phyloP scores from a whole-genome alignment of 2,329 filamentous ascomycete species.

The Curvularia lunata region DNA sequence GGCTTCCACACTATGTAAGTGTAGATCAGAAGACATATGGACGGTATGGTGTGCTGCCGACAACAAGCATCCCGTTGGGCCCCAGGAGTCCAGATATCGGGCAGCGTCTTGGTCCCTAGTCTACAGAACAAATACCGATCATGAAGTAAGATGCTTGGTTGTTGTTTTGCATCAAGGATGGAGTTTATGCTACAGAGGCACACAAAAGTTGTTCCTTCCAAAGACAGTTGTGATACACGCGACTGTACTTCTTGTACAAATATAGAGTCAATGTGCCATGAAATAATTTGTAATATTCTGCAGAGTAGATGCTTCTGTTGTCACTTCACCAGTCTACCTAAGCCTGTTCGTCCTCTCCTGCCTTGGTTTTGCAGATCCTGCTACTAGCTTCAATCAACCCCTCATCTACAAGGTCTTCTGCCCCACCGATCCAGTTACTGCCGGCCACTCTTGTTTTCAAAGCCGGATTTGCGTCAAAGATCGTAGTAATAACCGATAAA shows the following conservation, averaged over 20 bases:
- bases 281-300: slow-evolving; percentile 15
- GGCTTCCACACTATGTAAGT: slow-evolving; percentile 89
- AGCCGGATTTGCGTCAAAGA: too few species aligned
- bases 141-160: background rate
- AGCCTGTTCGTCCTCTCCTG: background rate
- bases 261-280: slow-evolving; percentile 13
- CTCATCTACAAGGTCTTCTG: background rate
- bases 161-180: slow-evolving; percentile 11
- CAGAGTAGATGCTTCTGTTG: background rate
- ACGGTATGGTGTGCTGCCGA: slow-evolving; percentile 84
- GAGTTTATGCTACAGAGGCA: slow-evolving; percentile 4
- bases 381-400: slow-evolving; percentile 2
- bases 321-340: background rate
- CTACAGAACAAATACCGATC: background rate
- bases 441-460: too few species aligned
- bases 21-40: slow-evolving; percentile 97
- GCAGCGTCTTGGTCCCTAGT: slow-evolving; percentile 38
- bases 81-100: slow-evolving; percentile 40
- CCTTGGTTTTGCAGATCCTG: background rate
- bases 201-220: background rate
- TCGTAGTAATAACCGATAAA: too few species aligned
- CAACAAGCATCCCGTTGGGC: slow-evolving; percentile 29
- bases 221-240: background rate
- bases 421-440: background rate
- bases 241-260: slow-evolving; percentile 8